Evolutionary conservation across 2,329 filamentous ascomycete species (phyloP), one percentile per base, ranked within the genome.

Genomic region (Penicillium sp.): DNA sequence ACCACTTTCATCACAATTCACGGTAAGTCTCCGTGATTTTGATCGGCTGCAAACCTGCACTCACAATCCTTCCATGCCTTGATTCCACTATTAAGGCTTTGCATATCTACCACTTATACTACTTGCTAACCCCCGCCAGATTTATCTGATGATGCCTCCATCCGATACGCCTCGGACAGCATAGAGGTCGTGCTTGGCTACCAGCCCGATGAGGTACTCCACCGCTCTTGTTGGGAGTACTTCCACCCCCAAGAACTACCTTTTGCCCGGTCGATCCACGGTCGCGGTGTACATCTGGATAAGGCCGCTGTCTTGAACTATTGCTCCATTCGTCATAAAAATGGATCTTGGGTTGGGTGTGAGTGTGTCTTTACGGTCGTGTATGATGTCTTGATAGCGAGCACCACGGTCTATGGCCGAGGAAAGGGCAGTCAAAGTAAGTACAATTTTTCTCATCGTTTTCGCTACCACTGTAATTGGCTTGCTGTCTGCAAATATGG

Each of bases 1-100:
- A 88, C 88, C 63, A 94, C 90, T 30, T 95, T 95, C 76, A 94
- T 95, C 77, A 91, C 90, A 63, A 94, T 95, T 69, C 90, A 94
- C 70, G 90, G 90, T 89, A 76, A 77, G 85, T 79, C 55, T 36
- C 44, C 42, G 43, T 42, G 42, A 42, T 39, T 47, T 51, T 35
- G 16, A 45, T 34, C 16, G 6, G 9, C 30, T 19, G 16, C 18
- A 16, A 35, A 18, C 34, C 34, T 45, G 10, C 10, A 45, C 10
- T 30, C 29, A 32, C 11, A 30, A 29, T 13, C 41, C 16, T 23
- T 27, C 2, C n/a, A 16, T 32, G 6, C 4, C n/a, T 16, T 29
- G 41, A 29, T 30, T 8, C 32, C 27, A 30, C 3, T 7, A 16
- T 16, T 7, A 19, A 30, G 26, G 16, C 8, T 26, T 40, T 13